Base-by-base conservation (phyloP, 2,329 filamentous ascomycete species). In the Phaeophleospora eucalypticola region DNA sequence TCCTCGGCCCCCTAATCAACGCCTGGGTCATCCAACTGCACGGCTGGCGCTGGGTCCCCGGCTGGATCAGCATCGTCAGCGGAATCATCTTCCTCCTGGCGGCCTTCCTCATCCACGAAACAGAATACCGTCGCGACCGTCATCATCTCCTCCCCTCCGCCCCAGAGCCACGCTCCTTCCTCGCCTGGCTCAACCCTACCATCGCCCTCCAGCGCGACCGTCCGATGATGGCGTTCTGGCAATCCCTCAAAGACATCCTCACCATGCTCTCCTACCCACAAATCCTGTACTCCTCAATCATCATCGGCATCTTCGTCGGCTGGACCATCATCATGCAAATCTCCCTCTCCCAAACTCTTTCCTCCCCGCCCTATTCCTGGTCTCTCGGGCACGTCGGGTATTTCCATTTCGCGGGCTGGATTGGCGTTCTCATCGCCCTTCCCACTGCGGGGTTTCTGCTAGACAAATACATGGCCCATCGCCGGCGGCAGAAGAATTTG, bases 1-100 rank as follows among this genome's bases (percentile, higher is more conserved):
- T 69, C 38, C 39, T 71, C 6, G 68, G 68, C 0, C 65, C 68
- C 1, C 40, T 69, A 18, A 68, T 65, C 34, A 63, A 63, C 47
- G 60, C 55, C 1, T 61, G 49, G 35, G 52, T 63, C 15, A 53
- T 60, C 2, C 54, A 64, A 43, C 42, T 52, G 14, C 53, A 54
- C 15, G 45, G 48, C 2, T 65, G 63, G 62, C 52, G 60, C 16
- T 58, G 57, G 51, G 53, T 48, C 6, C 60, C 53, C n/a, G 53
- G 52, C 6, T 63, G 56, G 44, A 49, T 64, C 33, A 58, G 58
- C 12, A 58, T 62, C 33, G 59, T 52, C 18, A 49, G 54, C 32
- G 61, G 57, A n/a, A 49, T 49, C 19, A 37, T 57, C 7, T 59
- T 61, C 36, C 10, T 62, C 3, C 36, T 60, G 14, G 52, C 57